Conservation (phyloP, 805 yeast genomes). For the Yamadazyma tumulicola region DNA sequence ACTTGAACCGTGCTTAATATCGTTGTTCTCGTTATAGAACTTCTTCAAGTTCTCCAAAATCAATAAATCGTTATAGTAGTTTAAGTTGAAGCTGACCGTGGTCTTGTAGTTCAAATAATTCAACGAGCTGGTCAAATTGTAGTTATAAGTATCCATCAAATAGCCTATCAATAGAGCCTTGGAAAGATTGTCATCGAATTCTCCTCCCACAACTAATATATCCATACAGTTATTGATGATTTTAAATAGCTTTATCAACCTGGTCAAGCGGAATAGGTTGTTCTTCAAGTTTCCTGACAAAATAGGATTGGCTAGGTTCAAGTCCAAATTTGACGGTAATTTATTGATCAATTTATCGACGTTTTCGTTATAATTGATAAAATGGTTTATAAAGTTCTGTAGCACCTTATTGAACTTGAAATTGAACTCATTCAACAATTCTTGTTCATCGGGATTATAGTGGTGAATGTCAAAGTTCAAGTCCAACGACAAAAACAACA, state of each 20-base stretch:
- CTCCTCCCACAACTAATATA: slow-evolving; percentile 26
- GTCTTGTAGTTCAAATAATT: slow-evolving; percentile 17
- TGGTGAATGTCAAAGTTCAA: slow-evolving; percentile 23
- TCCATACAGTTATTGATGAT: slow-evolving; percentile 28
- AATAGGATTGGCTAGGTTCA: slow-evolving; percentile 29
- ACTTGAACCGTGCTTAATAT: slow-evolving; percentile 19
- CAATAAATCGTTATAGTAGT: slow-evolving; percentile 37
- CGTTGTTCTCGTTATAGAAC: slow-evolving; percentile 30
- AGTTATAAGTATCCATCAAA: slow-evolving; percentile 39
- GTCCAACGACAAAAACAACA: slow-evolving; percentile 36
- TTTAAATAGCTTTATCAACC: slow-evolving; percentile 33
- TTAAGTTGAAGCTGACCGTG: slow-evolving; percentile 21
- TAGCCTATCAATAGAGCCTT: slow-evolving; percentile 33
- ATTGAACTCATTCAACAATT: slow-evolving; percentile 22
- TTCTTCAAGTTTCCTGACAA: slow-evolving; percentile 34
- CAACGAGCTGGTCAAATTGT: slow-evolving; percentile 29
- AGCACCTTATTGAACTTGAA: slow-evolving; percentile 29
- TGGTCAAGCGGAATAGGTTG: slow-evolving; percentile 34
- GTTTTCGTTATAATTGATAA: slow-evolving; percentile 31
- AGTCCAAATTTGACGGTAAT: slow-evolving; percentile 22
- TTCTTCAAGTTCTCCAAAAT: slow-evolving; percentile 38
- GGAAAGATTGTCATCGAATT: slow-evolving; percentile 24
- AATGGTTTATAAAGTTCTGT: slow-evolving; percentile 36
- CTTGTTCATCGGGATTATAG: slow-evolving; percentile 16
- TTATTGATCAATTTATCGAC: slow-evolving; percentile 26